phyloP scores from a whole-genome alignment of 148 eudicot species.

The Camellia japonica region DNA sequence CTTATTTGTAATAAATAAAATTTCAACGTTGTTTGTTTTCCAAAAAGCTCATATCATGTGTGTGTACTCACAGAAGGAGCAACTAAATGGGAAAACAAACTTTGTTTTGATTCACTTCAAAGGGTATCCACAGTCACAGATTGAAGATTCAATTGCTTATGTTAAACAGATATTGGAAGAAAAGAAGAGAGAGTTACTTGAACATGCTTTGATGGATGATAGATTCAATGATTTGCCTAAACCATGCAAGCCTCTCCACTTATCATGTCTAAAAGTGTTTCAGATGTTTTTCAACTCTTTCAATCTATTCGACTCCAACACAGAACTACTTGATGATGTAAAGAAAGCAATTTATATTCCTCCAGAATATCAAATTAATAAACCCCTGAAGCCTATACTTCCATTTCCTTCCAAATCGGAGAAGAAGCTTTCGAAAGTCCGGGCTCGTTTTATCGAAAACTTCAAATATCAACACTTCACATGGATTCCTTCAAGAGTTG shows the following conservation, averaged over 20 bases:
- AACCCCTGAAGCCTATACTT: background rate
- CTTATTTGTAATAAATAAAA: too few species aligned
- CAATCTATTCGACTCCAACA: conserved; percentile 30
- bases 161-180: conserved; percentile 26
- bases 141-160: conserved; percentile 30
- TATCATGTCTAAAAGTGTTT: conserved; percentile 33
- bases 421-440: background rate
- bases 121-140: conserved; percentile 25
- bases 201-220: conserved; percentile 26
- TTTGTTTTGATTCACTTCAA: conserved; percentile 30
- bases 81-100: conserved; percentile 37
- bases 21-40: background rate
- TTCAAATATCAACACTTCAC: background rate
- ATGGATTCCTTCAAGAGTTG: too few species aligned
- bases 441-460: background rate
- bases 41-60: background rate
- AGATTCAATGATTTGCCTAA: conserved; percentile 18
- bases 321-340: conserved; percentile 30
- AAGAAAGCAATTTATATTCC: conserved; percentile 39
- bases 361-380: background rate
- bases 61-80: conserved; percentile 36
- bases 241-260: conserved; percentile 29
- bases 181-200: conserved; percentile 29
- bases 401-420: background rate
- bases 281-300: conserved; percentile 42